phyloP scores from a whole-genome alignment of 2,329 filamentous ascomycete species.

The Fusarium chlamydosporum region DNA sequence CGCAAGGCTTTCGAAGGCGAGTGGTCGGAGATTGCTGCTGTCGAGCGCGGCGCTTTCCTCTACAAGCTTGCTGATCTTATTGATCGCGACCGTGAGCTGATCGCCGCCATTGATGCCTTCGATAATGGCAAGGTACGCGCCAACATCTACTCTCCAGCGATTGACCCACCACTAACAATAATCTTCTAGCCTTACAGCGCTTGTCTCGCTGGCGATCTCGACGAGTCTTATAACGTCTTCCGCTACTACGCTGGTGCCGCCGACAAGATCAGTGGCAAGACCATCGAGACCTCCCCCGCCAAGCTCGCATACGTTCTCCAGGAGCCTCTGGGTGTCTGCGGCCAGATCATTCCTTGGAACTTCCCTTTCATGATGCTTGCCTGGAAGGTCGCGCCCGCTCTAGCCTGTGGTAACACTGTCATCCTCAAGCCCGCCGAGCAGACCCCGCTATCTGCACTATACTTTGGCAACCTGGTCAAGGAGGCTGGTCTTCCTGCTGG shows the following conservation, averaged over 20 bases:
- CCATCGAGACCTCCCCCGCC: slow-evolving; percentile 72
- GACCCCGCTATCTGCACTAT: slow-evolving; percentile 70
- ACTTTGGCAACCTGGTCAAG: slow-evolving; percentile 73
- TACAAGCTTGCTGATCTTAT: slow-evolving; percentile 46
- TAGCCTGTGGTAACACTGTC: slow-evolving; percentile 71
- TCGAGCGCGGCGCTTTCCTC: slow-evolving; percentile 42
- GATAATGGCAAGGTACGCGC: slow-evolving; percentile 45
- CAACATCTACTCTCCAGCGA: too few species aligned
- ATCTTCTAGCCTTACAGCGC: slow-evolving; percentile 36
- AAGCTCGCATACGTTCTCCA: slow-evolving; percentile 78
- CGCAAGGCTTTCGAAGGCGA: slow-evolving; percentile 48
- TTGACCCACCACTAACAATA: background rate
- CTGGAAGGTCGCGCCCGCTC: slow-evolving; percentile 77
- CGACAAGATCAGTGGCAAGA: slow-evolving; percentile 78
- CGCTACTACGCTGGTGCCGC: slow-evolving; percentile 79
- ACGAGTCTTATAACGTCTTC: slow-evolving; percentile 57
- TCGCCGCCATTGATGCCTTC: slow-evolving; percentile 47
- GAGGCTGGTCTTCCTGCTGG: slow-evolving; percentile 80
- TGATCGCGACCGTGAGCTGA: slow-evolving; percentile 46
- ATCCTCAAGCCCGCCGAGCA: slow-evolving; percentile 72
- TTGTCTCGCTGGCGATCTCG: slow-evolving; percentile 71
- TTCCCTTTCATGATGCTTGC: slow-evolving; percentile 63
- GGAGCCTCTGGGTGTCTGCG: slow-evolving; percentile 78
- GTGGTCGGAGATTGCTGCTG: slow-evolving; percentile 45
- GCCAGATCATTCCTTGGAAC: slow-evolving; percentile 72